Conservation (phyloP, 1,284 basidiomycete genomes). For the Puccinia brachypodii region DNA sequence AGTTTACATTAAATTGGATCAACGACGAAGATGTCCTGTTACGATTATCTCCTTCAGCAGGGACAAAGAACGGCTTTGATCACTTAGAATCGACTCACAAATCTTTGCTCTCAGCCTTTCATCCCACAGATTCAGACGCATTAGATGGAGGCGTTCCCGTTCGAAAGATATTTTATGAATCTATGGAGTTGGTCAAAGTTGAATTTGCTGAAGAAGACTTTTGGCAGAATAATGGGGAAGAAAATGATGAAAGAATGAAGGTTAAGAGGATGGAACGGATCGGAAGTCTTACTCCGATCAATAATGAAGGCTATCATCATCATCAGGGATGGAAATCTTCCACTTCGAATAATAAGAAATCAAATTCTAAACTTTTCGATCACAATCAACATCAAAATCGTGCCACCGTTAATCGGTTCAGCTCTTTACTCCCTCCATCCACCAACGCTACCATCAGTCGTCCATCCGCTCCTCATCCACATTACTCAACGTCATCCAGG, state of each 20-base stretch:
- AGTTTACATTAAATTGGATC: slow-evolving; percentile 11
- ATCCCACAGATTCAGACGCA: background rate
- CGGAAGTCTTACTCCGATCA: background rate
- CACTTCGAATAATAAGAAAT: background rate
- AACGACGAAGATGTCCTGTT: slow-evolving; percentile 2
- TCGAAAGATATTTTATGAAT: background rate
- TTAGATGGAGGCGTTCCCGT: background rate
- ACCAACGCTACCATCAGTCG: background rate
- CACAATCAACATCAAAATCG: background rate
- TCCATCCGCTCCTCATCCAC: background rate
- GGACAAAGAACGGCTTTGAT: background rate
- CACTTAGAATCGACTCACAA: background rate
- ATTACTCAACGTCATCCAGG: background rate
- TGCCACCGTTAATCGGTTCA: background rate
- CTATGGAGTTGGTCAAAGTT: slow-evolving; percentile 9
- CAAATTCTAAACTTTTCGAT: background rate
- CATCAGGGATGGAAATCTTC: background rate
- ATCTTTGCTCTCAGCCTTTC: slow-evolving; percentile 6
- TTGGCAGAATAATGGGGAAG: background rate
- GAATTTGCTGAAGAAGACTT: background rate
- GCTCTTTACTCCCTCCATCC: background rate
- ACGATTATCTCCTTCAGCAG: background rate
- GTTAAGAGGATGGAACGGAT: slow-evolving; percentile 5
- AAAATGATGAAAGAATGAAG: background rate
- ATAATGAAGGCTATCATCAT: background rate